phyloP scores from a whole-genome alignment of 805 yeast species.

The Sporopachydermia quercuum region DNA sequence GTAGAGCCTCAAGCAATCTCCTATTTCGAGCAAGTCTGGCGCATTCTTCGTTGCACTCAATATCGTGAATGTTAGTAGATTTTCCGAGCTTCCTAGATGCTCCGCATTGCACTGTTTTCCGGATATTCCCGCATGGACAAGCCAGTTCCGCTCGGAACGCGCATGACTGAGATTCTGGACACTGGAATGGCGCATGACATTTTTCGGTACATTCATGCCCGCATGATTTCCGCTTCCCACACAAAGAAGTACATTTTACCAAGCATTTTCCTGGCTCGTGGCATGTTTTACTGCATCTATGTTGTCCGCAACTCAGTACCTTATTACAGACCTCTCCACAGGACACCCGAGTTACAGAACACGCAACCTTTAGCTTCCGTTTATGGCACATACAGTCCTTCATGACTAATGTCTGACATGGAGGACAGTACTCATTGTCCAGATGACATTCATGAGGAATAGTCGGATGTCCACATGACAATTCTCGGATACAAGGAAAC shows the following conservation, averaged over 20 bases:
- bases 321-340: conserved; percentile 55
- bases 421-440: conserved; percentile 52
- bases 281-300: conserved; percentile 39
- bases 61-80: conserved; percentile 21
- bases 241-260: conserved; percentile 39
- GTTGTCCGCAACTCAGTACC: conserved; percentile 31
- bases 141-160: conserved; percentile 29
- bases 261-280: conserved; percentile 47
- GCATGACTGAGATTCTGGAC: conserved; percentile 32
- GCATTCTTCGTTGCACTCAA: conserved; percentile 65
- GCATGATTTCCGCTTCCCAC: conserved; percentile 42
- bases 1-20: conserved; percentile 49
- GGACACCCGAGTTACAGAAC: conserved; percentile 54
- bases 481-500: conserved; percentile 42
- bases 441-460: conserved; percentile 67
- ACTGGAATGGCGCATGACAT: conserved; percentile 44
- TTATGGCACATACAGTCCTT: conserved; percentile 52
- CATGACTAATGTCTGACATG: conserved; percentile 49
- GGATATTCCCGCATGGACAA: conserved; percentile 54
- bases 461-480: conserved; percentile 55
- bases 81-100: conserved; percentile 22
- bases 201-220: conserved; percentile 48
- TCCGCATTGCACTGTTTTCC: conserved; percentile 38
- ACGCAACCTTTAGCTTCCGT: conserved; percentile 40
- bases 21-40: conserved; percentile 42